Percentiles rank a stretch among this genome's conserved stretches.
phyloP scores from a whole-genome alignment of 176 grass and related monocot genomes.

The Phragmites australis region DNA sequence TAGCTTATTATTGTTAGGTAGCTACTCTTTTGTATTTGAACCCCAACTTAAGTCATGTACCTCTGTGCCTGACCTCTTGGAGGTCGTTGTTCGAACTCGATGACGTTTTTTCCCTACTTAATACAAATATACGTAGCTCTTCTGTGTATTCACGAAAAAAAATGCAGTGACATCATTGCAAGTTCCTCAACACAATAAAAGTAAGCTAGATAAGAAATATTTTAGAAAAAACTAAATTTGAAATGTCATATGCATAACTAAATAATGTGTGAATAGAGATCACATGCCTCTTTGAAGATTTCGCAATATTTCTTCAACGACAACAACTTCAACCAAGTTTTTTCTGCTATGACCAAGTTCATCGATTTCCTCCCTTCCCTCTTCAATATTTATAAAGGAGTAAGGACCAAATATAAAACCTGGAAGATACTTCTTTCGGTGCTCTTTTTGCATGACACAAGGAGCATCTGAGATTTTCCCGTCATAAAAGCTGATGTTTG shows the following conservation, averaged over 20 bases:
- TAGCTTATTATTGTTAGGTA: no score
- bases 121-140: no score
- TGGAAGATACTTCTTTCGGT: constrained; percentile 49
- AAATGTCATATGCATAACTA: neutral
- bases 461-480: constrained; percentile 67
- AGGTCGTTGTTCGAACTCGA: no score
- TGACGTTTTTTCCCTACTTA: no score
- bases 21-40: no score
- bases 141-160: neutral
- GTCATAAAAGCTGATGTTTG: constrained; percentile 68
- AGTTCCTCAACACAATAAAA: neutral
- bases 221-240: neutral
- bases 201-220: neutral
- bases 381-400: constrained; percentile 69
- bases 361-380: constrained; percentile 54
- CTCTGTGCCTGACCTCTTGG: no score
- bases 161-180: no score
- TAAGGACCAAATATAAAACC: constrained; percentile 68
- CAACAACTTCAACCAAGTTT: constrained; percentile 61
- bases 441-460: constrained; percentile 57
- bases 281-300: constrained; percentile 50
- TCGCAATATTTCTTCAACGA: constrained; percentile 50
- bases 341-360: constrained; percentile 53
- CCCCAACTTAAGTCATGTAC: no score
- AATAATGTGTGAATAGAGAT: neutral